Evolutionary conservation across 225 moss, liverwort and hornwort species (phyloP), one percentile per base, ranked within the genome.

Genomic region (Physcomitrium patens): DNA sequence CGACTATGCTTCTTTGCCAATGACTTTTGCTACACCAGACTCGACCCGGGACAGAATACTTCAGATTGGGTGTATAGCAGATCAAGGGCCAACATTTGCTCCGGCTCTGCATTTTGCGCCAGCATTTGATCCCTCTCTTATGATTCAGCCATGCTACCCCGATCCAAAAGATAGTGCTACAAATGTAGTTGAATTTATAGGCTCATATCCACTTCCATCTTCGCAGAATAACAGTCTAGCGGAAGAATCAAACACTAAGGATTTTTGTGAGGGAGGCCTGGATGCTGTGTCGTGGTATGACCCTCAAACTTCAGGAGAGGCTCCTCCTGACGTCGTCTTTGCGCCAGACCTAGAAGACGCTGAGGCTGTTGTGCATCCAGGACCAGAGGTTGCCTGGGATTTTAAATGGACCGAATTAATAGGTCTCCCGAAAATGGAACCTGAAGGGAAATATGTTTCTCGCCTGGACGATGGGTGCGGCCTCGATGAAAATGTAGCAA

Each of bases 121-220:
- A 57, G 92, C 89, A n/a, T 99, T 99, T 82, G 99, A 99, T 71
- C 95, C 99, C 37, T 89, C 99, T 63, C 86, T 99, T 20, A 92
- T 91, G 88, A 93, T 95, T 52, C 68, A 81, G 43, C 67, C 89
- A 60, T 81, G 73, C 80, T 81, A 81, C 71, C 77, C 73, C 1
- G 37, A 53, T 70, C 47, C 75, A 31, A 71, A 60, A 49, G 71
- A 72, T 55, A 75, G 80, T 60, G 70, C 78, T 26, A 69, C 84
- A 31, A 67, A 80, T 53, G 84, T 84, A 54, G 80, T 65, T 53
- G 84, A 77, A 44, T 73, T 59, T 59, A 71, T 85, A 48, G 75
- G 50, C 22, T 78, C 76, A 22, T 75, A 69, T 72, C 78, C 76
- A 52, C 68, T 77, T 15, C 74, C 78, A 19, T 68, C 89, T 42